Evolutionary conservation across 805 yeast genomes (phyloP).

Genomic region (Zygoascus biomembranicola): DNA sequence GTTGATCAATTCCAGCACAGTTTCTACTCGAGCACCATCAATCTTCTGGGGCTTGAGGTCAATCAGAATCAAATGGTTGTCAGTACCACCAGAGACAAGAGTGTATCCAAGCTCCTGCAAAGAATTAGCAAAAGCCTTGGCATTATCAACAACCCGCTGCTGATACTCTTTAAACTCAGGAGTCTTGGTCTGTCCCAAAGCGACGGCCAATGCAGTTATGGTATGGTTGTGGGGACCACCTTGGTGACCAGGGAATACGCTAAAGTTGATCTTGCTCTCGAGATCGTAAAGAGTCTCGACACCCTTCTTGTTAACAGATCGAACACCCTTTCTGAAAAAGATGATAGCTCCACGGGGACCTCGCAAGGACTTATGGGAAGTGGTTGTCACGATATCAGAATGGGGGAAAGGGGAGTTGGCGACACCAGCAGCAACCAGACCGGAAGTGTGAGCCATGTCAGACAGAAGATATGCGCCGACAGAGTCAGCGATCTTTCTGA

Average conservation of each 20-base stretch:
- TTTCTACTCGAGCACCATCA: conserved; percentile 95
- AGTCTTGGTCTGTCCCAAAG: conserved; percentile 81
- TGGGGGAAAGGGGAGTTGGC: conserved; percentile 87
- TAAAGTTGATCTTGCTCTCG: conserved; percentile 87
- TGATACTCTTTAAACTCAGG: conserved; percentile 89
- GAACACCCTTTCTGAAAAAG: conserved; percentile 90
- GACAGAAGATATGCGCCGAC: conserved; percentile 89
- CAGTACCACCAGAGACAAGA: conserved; percentile 89
- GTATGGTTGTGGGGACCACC: conserved; percentile 99
- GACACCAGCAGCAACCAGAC: conserved; percentile 90
- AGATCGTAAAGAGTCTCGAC: conserved; percentile 79
- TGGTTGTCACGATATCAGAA: conserved; percentile 95
- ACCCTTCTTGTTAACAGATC: conserved; percentile 73
- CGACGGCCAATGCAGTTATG: conserved; percentile 91
- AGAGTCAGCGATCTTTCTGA: conserved; percentile 83
- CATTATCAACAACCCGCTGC: conserved; percentile 71
- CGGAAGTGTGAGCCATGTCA: conserved; percentile 98
- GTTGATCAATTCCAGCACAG: conserved; percentile 79
- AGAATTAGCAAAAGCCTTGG: conserved; percentile 65
- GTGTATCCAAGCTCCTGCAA: conserved; percentile 58
- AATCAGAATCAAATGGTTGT: conserved; percentile 83
- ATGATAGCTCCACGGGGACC: conserved; percentile 99
- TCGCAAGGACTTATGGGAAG: conserved; percentile 95
- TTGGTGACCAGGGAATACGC: conserved; percentile 98
- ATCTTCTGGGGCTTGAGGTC: conserved; percentile 70